Conservation (phyloP, 371 early-diverging fungal species). For the Syncephalis plumigaleata region DNA sequence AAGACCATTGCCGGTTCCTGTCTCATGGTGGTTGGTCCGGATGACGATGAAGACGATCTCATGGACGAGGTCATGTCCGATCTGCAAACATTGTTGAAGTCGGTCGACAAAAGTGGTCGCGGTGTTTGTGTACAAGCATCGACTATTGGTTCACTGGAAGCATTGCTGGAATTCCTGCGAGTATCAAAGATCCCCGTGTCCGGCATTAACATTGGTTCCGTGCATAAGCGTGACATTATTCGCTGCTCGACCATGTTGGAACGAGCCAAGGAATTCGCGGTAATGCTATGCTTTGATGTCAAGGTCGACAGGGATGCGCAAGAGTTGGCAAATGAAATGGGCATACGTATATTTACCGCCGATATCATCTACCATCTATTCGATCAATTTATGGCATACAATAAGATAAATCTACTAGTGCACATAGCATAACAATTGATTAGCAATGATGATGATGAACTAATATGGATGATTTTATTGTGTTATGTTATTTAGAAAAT, state of each 20-base stretch:
- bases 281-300: conserved; percentile 98
- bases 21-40: conserved; percentile 81
- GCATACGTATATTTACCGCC: conserved; percentile 90
- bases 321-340: conserved; percentile 82
- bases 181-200: conserved; percentile 92
- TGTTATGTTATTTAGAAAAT: conserved; percentile 24
- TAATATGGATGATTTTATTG: too few relatives aligned
- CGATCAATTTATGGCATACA: conserved; percentile 86
- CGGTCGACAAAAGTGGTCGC: conserved; percentile 71
- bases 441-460: too few relatives aligned
- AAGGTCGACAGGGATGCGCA: conserved; percentile 93
- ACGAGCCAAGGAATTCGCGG: conserved; percentile 69
- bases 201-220: conserved; percentile 96
- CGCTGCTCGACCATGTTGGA: conserved; percentile 90
- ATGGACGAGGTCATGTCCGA: conserved; percentile 90
- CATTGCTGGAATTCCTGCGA: conserved; percentile 91
- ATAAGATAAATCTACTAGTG: conserved; percentile 13
- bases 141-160: conserved; percentile 98
- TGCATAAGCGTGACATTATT: conserved; percentile 97
- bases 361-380: conserved; percentile 99
- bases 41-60: conserved; percentile 92
- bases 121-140: conserved; percentile 99
- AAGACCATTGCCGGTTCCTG: conserved; percentile 98
- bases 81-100: conserved; percentile 51
- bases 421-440: conserved; percentile 1